A percentile compares a stretch with the other conserved stretches of the same genome.
phyloP scores from a whole-genome alignment of 1,139 yeast genomes.

The Zygoascus sp. region DNA sequence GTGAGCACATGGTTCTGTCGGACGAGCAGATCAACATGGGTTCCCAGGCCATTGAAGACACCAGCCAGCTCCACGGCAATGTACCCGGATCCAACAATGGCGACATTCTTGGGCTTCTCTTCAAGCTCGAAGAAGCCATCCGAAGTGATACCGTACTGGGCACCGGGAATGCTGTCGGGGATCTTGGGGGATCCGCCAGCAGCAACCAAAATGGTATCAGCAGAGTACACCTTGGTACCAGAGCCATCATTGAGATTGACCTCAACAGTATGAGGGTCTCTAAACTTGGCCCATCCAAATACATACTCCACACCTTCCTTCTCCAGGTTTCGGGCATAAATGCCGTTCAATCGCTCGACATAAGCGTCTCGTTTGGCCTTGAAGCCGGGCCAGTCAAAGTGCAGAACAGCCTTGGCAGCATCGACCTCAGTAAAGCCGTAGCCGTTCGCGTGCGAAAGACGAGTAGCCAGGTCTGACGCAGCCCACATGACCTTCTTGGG shows the following conservation, averaged over 20 bases:
- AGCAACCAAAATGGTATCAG: conserved; percentile 81
- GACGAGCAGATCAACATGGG: conserved; percentile 82
- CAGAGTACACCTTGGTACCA: conserved; percentile 56
- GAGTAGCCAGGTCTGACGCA: conserved; percentile 82
- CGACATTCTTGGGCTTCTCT: conserved; percentile 84
- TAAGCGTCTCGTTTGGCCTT: conserved; percentile 91
- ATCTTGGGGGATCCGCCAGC: conserved; percentile 85
- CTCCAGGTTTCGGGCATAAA: conserved; percentile 78
- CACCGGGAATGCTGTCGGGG: conserved; percentile 71
- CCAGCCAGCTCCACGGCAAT: conserved; percentile 96
- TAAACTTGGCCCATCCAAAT: conserved; percentile 82
- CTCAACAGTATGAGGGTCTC: conserved; percentile 64
- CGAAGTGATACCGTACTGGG: conserved; percentile 78
- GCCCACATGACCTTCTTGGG: conserved; percentile 99
- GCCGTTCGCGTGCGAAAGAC: conserved; percentile 65
- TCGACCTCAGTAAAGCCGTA: conserved; percentile 68
- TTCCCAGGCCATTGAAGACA: conserved; percentile 79
- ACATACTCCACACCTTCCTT: conserved; percentile 86
- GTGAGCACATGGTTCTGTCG: conserved; percentile 89
- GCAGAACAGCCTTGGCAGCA: conserved; percentile 43
- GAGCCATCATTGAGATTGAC: conserved; percentile 49
- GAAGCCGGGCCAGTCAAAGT: conserved; percentile 76
- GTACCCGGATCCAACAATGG: conserved; percentile 96
- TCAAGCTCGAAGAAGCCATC: conserved; percentile 85
- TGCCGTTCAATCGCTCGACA: conserved; percentile 79